A percentile compares a stretch with the other conserved stretches of the same genome.
phyloP scores from a whole-genome alignment of 2,329 filamentous ascomycete species.

The Penicillium sp. region DNA sequence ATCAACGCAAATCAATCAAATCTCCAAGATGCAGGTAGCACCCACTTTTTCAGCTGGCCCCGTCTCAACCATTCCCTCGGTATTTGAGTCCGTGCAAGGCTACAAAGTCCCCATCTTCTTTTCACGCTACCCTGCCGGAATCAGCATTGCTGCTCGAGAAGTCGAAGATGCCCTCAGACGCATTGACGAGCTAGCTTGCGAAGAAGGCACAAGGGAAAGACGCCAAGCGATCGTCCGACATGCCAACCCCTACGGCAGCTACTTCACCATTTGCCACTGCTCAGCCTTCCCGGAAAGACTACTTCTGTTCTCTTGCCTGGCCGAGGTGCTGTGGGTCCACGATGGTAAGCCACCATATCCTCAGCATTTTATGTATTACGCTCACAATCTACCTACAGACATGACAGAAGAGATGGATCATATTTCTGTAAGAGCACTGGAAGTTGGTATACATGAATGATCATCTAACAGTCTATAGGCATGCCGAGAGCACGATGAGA shows the following conservation, averaged over 20 bases:
- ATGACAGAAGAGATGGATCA: background rate
- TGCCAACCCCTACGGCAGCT: background rate
- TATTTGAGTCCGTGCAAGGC: background rate
- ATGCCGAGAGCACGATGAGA: background rate
- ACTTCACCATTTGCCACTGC: background rate
- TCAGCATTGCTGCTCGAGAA: background rate
- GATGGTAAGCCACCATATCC: background rate
- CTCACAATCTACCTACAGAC: background rate
- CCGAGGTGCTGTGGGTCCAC: background rate
- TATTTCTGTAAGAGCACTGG: background rate
- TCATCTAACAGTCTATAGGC: background rate
- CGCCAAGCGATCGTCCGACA: background rate
- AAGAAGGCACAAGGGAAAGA: background rate
- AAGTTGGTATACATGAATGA: background rate
- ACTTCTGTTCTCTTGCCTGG: background rate
- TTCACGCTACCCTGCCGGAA: background rate
- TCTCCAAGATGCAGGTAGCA: background rate
- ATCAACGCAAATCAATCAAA: background rate
- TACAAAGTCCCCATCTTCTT: background rate
- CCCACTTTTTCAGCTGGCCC: background rate
- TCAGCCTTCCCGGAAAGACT: background rate
- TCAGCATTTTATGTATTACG: too few relatives aligned
- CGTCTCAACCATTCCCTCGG: background rate
- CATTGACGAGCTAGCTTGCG: background rate
- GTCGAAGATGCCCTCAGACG: background rate